Conservation (phyloP, 1,139 yeast species). For the Suhomyces kunorum region DNA sequence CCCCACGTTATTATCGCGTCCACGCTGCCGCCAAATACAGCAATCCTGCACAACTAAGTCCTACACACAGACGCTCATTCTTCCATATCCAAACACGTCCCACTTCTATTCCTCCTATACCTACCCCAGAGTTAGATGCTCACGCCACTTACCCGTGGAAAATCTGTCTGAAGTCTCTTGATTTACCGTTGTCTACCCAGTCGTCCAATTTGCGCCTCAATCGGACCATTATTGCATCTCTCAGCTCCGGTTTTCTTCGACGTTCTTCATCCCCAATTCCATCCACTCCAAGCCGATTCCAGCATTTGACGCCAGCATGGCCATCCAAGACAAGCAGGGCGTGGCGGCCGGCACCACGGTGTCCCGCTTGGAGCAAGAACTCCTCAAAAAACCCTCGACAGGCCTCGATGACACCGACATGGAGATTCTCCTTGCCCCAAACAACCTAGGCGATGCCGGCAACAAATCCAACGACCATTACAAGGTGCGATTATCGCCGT, state of each 20-base stretch:
- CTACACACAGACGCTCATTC: constrained; percentile 2
- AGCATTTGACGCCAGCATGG: neutral
- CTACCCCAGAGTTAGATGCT: neutral
- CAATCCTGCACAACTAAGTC: too few species aligned
- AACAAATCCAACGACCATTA: constrained; percentile 69
- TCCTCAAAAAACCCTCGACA: constrained; percentile 11
- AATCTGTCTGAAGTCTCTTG: neutral
- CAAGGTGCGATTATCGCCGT: constrained; percentile 54
- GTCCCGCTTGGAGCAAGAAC: constrained; percentile 12
- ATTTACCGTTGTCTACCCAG: neutral
- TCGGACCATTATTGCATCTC: neutral
- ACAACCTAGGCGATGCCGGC: constrained; percentile 61
- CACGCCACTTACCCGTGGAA: neutral
- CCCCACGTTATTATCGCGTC: constrained; percentile 2
- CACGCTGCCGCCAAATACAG: neutral
- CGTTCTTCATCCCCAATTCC: neutral
- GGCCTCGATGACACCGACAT: constrained; percentile 18
- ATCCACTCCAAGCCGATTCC: neutral
- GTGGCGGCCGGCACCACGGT: constrained; percentile 9
- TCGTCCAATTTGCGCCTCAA: neutral
- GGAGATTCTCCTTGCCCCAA: constrained; percentile 17
- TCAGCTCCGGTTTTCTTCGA: neutral
- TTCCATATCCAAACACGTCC: constrained; percentile 1
- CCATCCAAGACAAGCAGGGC: constrained; percentile 1
- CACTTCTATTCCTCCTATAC: neutral